Evolutionary conservation across 2,329 filamentous ascomycete species (phyloP), one percentile per base, ranked within the genome.

Genomic region (Pseudogymnoascus verrucosus): DNA sequence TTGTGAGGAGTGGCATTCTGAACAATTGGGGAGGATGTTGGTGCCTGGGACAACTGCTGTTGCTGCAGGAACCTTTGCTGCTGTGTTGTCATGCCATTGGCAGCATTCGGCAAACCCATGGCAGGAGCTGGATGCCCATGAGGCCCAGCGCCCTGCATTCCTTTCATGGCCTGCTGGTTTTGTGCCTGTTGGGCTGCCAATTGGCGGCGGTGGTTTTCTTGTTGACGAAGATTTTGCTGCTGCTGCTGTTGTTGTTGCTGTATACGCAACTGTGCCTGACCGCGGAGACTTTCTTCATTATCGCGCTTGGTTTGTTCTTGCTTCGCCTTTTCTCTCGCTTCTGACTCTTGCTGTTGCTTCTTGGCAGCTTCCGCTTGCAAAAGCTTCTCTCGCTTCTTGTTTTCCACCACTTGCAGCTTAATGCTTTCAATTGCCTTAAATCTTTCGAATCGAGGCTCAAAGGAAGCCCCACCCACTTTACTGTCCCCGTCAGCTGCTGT

Each of bases 391-490:
- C 88, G 85, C 65, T 89, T 88, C 68, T 87, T 87, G 71, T 87
- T 89, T 73, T 96, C 90, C 26, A 87, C 86, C 65, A 91, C 88
- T 47, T 90, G 85, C 63, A 84, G 80, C 72, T 88, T 90, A 69
- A 97, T 96, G 64, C 90, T 89, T 64, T 91, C 91, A 47, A 99
- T 84, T 1, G 91, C 86, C 78, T 97, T 97, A 76, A 97, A 98
- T 39, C 90, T 86, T 69, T 95, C 92, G 73, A 98, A 97, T 28
- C 89, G 85, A 37, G 89, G 87, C 73, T 96, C 91, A 70, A 96
- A 96, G 2, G 88, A 83, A n/a, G 86, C 82, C 5, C 83, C 82
- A 19, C 85, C 88, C 39, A 86, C 84, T 66, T 90, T 86, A 7
- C 86, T 88, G 72, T 96, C 92, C 19, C 83, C 85, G 65, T 90